phyloP scores from a whole-genome alignment of 306 rosid species.

The Dalbergia cultrata region DNA sequence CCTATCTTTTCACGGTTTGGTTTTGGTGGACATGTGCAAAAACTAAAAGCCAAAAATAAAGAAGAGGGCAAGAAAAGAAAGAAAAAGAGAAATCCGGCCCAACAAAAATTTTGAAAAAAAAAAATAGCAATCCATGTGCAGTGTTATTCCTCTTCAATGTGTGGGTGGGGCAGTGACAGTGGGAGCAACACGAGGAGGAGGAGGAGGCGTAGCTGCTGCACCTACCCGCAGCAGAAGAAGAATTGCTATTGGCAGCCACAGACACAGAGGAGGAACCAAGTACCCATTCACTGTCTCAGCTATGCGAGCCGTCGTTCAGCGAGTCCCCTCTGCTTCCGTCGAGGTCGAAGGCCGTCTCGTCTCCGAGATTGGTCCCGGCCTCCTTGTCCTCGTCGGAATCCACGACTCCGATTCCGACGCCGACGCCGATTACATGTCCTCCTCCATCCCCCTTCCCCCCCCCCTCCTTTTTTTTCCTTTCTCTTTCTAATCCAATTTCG shows the following conservation, averaged over 20 bases:
- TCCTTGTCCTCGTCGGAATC: slow-evolving; percentile 86
- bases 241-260: background rate
- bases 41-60: too few relatives aligned
- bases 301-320: slow-evolving; percentile 92
- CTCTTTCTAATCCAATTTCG: background rate
- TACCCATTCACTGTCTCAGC: slow-evolving; percentile 53
- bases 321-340: slow-evolving; percentile 90
- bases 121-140: slow-evolving; percentile 31
- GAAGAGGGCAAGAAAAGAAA: too few relatives aligned
- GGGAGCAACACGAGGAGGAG: slow-evolving; percentile 11
- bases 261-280: background rate
- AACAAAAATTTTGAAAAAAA: background rate
- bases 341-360: slow-evolving; percentile 84
- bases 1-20: too few relatives aligned
- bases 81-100: background rate
- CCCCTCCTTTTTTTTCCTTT: background rate
- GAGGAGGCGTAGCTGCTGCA: slow-evolving; percentile 12
- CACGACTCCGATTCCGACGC: slow-evolving; percentile 82
- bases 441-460: background rate
- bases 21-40: too few relatives aligned
- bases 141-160: background rate
- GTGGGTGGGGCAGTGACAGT: background rate
- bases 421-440: slow-evolving; percentile 88
- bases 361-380: slow-evolving; percentile 93
- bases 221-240: background rate